Evolutionary conservation across 768 basidiomycete species (phyloP), one percentile per base, ranked within the genome.

Genomic region (Ramaria rubella): DNA sequence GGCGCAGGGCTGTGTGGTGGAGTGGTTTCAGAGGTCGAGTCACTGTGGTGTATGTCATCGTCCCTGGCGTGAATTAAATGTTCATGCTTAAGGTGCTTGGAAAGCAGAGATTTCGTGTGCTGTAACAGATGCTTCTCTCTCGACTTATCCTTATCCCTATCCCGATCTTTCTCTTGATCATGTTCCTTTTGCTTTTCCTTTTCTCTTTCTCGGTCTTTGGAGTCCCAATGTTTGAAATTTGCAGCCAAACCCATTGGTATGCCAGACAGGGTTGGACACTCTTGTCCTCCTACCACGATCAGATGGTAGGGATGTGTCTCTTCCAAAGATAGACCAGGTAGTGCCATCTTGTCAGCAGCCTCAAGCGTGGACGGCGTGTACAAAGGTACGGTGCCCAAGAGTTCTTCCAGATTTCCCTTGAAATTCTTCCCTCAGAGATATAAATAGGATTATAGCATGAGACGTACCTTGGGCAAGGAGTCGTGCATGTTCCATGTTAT

Each of bases 401-500:
- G 73, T 58, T 90, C 86, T 61, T 80, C 78, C 50, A 90, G 66
- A 63, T 91, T 81, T 5, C 88, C 88, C 87, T 90, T 30, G 54
- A 17, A 36, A 21, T 23, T 57, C 59, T 59, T 59, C 55, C 53
- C 34, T 53, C 50, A 58, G 34, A 23, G 48, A n/a, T 45, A 45
- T 29, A 33, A 45, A 34, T 36, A n/a, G 14, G 29, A n/a, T 23
- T 12, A 5, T 24, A 34, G 15, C 9, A 15, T 33, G 27, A 12
- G 17, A 59, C 65, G 15, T 27, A 82, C 87, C 78, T 87, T 90
- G 29, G 88, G 88, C 5, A 90, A 64, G 0, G 84, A 84, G 60
- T 90, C 87, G 60, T 90, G 85, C 88, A 91, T 91, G 61, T 90
- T 91, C 88, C 88, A 91, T 34, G 85, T 86, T 31, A 89, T 51